phyloP scores from a whole-genome alignment of 305 asterid species.

The Fraxinus paxiana region DNA sequence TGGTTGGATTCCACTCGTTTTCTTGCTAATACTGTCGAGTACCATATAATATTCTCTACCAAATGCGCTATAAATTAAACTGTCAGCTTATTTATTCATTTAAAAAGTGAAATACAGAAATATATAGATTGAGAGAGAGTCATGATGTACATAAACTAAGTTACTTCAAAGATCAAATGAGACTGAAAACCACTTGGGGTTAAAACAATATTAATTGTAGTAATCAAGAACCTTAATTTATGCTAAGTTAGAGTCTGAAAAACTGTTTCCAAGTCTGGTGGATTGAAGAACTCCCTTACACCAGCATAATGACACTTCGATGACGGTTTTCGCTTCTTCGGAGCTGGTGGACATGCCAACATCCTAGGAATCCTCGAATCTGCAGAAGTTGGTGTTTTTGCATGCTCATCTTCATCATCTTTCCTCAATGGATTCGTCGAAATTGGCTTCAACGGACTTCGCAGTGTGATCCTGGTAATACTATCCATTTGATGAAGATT shows the following conservation, averaged over 20 bases:
- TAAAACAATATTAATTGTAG: not conserved
- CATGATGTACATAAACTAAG: not conserved
- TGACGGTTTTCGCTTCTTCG: conserved; percentile 55
- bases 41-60: not conserved
- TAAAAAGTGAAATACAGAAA: not conserved
- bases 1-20: not conserved
- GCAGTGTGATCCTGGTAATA: conserved; percentile 33
- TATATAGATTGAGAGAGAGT: not conserved
- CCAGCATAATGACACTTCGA: conserved; percentile 40
- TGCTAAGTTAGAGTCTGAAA: conserved; percentile 26
- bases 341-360: conserved; percentile 61
- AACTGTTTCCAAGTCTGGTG: conserved; percentile 61
- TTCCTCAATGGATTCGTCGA: conserved; percentile 35
- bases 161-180: not conserved
- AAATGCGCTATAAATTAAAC: not conserved
- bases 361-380: conserved; percentile 46
- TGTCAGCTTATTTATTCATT: not conserved
- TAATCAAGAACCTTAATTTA: not conserved
- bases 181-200: not conserved
- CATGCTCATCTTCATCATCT: conserved; percentile 35
- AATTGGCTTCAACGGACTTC: conserved; percentile 47
- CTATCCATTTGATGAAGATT: conserved; percentile 36
- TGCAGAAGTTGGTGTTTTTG: conserved; percentile 60
- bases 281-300: conserved; percentile 52
- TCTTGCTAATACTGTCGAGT: not conserved